Percentiles rank a stretch among this genome's conserved stretches.
These are phyloP conservation scores for Quercus glauca DNA, from an alignment of 306 rosid genomes.

Conservation along the genomic window DNA sequence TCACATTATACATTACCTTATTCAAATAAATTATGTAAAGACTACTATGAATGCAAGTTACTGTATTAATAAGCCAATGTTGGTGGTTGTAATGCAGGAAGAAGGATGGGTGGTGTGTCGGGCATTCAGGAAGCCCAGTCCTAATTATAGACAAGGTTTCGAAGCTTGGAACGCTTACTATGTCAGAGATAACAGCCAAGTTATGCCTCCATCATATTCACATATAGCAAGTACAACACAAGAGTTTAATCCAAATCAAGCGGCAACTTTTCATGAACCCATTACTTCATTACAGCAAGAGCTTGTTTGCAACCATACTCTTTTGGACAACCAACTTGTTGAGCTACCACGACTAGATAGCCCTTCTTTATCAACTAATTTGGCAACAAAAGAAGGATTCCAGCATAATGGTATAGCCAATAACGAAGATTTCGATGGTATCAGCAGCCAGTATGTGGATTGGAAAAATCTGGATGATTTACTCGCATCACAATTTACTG, in stretches of 20 bases:
- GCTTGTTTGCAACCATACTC: slow-evolving; percentile 18
- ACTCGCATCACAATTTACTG: slow-evolving; percentile 40
- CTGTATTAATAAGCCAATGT: too few species aligned
- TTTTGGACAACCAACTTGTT: slow-evolving; percentile 37
- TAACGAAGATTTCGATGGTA: slow-evolving; percentile 40
- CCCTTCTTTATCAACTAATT: slow-evolving; percentile 39
- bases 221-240: slow-evolving; percentile 22
- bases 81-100: slow-evolving; percentile 49
- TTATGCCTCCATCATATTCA: slow-evolving; percentile 46
- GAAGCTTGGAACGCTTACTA: slow-evolving; percentile 58
- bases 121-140: slow-evolving; percentile 77
- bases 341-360: slow-evolving; percentile 66
- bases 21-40: too few species aligned
- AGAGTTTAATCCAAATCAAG: slow-evolving; percentile 31
- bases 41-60: too few species aligned
- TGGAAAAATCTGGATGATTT: slow-evolving; percentile 67
- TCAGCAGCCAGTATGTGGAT: slow-evolving; percentile 34
- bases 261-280: slow-evolving; percentile 33
- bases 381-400: slow-evolving; percentile 27
- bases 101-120: slow-evolving; percentile 98
- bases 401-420: slow-evolving; percentile 22
- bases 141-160: slow-evolving; percentile 65
- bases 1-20: too few species aligned
- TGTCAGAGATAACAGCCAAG: slow-evolving; percentile 40
- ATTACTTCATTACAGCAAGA: slow-evolving; percentile 31